Evolutionary conservation across 805 yeast species (phyloP), one percentile per base, ranked within the genome.

Genomic region (Millerago galiae): DNA sequence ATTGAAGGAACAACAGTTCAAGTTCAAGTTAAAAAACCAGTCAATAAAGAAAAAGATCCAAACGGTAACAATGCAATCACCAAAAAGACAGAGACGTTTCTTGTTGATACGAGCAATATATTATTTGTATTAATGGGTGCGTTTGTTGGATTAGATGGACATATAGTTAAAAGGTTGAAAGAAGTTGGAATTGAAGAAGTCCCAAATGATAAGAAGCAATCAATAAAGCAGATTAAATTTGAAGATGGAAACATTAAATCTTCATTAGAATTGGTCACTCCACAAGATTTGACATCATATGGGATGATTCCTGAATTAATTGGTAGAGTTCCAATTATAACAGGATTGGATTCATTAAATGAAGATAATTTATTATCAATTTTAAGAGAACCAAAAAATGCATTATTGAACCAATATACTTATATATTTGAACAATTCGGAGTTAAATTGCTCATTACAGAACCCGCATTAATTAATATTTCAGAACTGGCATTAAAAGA

Each of bases 41-140:
- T 66, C 0, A 65, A 61, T 37, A 54, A 47, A 36, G 56, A 55
- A 14, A 53, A 50, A 25, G 60, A 56, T 38, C 32, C 41, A 2
- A 55, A 59, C 27, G 60, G 60, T 35, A 65, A 66, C 45, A 55
- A 59, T 38, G 47, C 61, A 0, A 50, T 54, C 11, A 50, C 61
- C 3, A 63, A 63, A 40, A 67, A 61, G 46, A 68, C 61, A 3
- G 78, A 75, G 35, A 60, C 67, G 0, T 72, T 65, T 49, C 65
- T 70, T 10, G 63, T 77, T 15, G 79, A 77, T 47, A 77, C 83
- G 1, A 69, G 77, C 3, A 74, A 77, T 49, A 73, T 77, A 10
- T 49, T 77, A 24, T 78, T 78, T 52, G 69, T 78, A 38, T 58
- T 75, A 8, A 75, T 76, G 75, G 83, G 83, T 24, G 83, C 83